Conservation (phyloP, 2,329 filamentous ascomycete species). For the Aspergillus clavatus region DNA sequence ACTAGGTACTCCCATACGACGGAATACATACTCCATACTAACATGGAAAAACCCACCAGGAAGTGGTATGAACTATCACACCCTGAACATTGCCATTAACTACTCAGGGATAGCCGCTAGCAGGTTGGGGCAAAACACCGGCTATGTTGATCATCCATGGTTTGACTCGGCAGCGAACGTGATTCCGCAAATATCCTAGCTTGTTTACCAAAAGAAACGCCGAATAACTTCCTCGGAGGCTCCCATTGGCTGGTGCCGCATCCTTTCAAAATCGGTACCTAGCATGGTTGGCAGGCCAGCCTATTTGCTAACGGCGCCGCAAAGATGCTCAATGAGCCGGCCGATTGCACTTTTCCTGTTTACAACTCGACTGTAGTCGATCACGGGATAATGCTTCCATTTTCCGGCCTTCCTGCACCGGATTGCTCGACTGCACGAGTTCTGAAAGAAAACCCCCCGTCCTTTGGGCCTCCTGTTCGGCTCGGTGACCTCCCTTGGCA, state of each 20-base stretch:
- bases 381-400: background rate
- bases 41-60: no score
- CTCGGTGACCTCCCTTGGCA: background rate
- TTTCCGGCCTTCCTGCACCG: background rate
- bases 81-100: no score
- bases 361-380: background rate
- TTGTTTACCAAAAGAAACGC: background rate
- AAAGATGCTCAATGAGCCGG: background rate
- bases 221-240: background rate
- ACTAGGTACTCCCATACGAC: no score
- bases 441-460: background rate
- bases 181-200: slow-evolving; percentile 9
- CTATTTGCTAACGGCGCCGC: background rate
- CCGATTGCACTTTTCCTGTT: background rate
- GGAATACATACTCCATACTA: no score
- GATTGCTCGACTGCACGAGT: background rate
- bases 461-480: background rate
- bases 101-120: slow-evolving; percentile 2
- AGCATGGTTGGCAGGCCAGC: background rate
- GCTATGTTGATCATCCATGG: slow-evolving; percentile 16
- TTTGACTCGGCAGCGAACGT: slow-evolving; percentile 8
- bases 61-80: no score
- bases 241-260: background rate
- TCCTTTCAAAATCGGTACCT: background rate
- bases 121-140: slow-evolving; percentile 12